Evolutionary conservation across 2,329 filamentous ascomycete genomes (phyloP), one percentile per base, ranked within the genome.

Genomic region (Fusarium circinatum): DNA sequence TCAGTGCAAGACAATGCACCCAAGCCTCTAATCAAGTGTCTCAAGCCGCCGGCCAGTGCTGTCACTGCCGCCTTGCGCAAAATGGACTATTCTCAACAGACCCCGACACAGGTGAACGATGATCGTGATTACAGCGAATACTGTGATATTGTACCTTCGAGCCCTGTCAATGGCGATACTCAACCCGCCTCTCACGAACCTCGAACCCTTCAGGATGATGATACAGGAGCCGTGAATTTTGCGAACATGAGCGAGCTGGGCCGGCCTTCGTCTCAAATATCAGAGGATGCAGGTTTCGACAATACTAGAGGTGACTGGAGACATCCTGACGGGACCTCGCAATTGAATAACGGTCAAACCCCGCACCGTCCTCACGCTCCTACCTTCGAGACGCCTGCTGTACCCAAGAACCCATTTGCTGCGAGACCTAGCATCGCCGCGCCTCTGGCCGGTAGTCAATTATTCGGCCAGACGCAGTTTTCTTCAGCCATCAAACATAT

Each of bases 81-180:
- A 58, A 87, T 85, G 82, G 83, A 86, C 38, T 81, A 79, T n/a
- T 88, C 86, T 17, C 85, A 87, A 45, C 84, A 86, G 63, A 88
- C 88, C 15, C 86, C 86, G 3, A 90, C 89, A 3, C 89, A 90
- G 78, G 82, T 85, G 65, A 90, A 90, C 72, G 84, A 86, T 49
- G 87, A 84, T 52, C 86, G 88, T 42, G 89, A 89, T 79, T 90
- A 90, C 73, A 85, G 86, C 80, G 84, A 72, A 83, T 86, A 79
- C 68, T 81, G 73, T 66, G 70, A 78, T 17, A 56, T 79, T 34
- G 55, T 78, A 15, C 80, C 67, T 39, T 81, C 69, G 62, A 83
- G 79, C 55, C 77, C 79, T 22, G 55, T 69, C 42, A 73, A 74
- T 24, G 75, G 62, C 45, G 73, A 75, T 41, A 78, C 78, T 3